Evolutionary conservation across 2,329 filamentous ascomycete genomes (phyloP).

Genomic region (Colletotrichum lupini): DNA sequence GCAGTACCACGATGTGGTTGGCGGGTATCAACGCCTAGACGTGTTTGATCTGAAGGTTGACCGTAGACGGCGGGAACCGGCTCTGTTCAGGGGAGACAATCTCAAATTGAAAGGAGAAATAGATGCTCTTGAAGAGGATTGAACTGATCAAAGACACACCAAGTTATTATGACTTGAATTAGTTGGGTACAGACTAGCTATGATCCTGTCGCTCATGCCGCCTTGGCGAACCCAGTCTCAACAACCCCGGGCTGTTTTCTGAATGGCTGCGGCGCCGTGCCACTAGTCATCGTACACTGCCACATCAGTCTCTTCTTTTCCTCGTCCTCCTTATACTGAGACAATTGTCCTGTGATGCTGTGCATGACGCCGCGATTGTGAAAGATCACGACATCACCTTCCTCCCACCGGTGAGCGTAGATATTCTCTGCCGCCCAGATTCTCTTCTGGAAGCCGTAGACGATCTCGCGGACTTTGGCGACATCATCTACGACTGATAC

Average conservation of each 20-base stretch:
- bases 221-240: neutral
- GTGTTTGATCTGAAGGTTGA: too few relatives aligned
- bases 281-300: constrained; percentile 42
- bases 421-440: constrained; percentile 42
- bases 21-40: too few relatives aligned
- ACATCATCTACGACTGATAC: neutral
- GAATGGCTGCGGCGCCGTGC: constrained; percentile 8
- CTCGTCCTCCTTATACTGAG: constrained; percentile 39
- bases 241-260: neutral
- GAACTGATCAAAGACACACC: too few relatives aligned
- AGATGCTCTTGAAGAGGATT: too few relatives aligned
- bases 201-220: neutral
- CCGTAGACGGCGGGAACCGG: too few relatives aligned
- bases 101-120: too few relatives aligned
- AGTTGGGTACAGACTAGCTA: too few relatives aligned
- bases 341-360: neutral
- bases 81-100: too few relatives aligned
- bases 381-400: constrained; percentile 41
- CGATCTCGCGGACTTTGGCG: constrained; percentile 34
- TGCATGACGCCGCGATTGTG: neutral
- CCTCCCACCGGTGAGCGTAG: constrained; percentile 44
- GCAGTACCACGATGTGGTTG: too few relatives aligned
- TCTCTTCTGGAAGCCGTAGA: constrained; percentile 41
- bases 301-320: constrained; percentile 42
- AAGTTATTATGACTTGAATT: too few relatives aligned